Evolutionary conservation across 768 basidiomycete genomes (phyloP).

Genomic region (Suillus hirtellus): DNA sequence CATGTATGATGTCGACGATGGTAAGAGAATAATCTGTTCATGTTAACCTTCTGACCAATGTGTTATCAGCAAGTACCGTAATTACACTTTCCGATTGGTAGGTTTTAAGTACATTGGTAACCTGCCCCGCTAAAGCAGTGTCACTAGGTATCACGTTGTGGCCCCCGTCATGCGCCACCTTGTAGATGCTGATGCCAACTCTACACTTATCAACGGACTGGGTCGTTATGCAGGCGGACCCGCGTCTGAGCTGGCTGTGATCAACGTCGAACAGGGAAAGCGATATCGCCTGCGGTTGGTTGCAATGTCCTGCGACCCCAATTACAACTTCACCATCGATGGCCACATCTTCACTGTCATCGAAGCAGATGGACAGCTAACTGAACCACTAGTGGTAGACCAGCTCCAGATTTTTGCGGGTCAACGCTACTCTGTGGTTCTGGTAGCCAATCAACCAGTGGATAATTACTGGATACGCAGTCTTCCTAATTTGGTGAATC

Average conservation of each 20-base stretch:
- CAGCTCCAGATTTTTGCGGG: conserved; percentile 38
- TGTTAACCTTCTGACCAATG: not conserved
- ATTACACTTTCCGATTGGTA: conserved; percentile 46
- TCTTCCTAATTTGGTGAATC: conserved; percentile 24
- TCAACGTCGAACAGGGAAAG: conserved; percentile 33
- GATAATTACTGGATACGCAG: conserved; percentile 53
- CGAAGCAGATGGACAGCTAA: conserved; percentile 44
- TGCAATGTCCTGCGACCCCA: conserved; percentile 42
- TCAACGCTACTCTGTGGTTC: conserved; percentile 33
- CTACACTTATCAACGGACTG: conserved; percentile 42
- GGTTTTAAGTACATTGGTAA: not conserved
- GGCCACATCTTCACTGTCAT: conserved; percentile 46
- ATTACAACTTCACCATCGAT: conserved; percentile 47
- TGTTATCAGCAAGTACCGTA: conserved; percentile 35
- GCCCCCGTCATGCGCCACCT: conserved; percentile 25
- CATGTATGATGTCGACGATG: conserved; percentile 47
- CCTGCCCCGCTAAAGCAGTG: not conserved
- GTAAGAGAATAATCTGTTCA: conserved; percentile 16
- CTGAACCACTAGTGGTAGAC: conserved; percentile 42
- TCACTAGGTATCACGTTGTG: conserved; percentile 19
- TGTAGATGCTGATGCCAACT: conserved; percentile 21
- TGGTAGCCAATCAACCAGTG: conserved; percentile 32
- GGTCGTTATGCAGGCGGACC: conserved; percentile 39
- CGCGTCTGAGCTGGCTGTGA: conserved; percentile 31
- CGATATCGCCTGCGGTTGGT: conserved; percentile 42